phyloP scores from a whole-genome alignment of 768 basidiomycete genomes.

The Gymnopilus junonius region DNA sequence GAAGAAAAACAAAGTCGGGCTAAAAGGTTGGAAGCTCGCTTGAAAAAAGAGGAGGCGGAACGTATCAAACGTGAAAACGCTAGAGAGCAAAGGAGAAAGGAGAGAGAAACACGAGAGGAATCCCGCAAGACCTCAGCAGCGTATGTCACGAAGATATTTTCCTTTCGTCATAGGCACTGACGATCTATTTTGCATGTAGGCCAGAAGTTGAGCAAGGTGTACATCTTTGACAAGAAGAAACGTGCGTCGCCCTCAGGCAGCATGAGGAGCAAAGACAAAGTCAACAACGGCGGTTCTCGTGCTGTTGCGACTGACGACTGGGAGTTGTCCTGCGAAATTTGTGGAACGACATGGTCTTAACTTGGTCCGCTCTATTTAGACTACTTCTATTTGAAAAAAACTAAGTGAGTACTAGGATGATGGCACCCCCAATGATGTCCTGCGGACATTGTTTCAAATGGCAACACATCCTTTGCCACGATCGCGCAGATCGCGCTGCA shows the following conservation, averaged over 20 bases:
- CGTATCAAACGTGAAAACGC: conserved; percentile 59
- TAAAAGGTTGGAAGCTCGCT: conserved; percentile 58
- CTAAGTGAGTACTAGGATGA: conserved; percentile 62
- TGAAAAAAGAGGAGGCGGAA: conserved; percentile 60
- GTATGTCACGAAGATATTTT: not conserved
- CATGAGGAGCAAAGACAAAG: conserved; percentile 20
- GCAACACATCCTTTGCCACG: conserved; percentile 91
- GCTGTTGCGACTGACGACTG: conserved; percentile 69
- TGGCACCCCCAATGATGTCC: conserved; percentile 74
- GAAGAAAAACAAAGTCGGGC: conserved; percentile 70
- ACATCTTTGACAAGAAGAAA: not conserved
- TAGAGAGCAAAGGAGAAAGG: conserved; percentile 56
- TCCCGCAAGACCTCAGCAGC: conserved; percentile 26
- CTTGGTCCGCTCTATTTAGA: conserved; percentile 51
- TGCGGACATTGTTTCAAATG: conserved; percentile 84
- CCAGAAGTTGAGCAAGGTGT: not conserved
- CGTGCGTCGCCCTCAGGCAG: not conserved
- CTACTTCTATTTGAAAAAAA: not conserved
- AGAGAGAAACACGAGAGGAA: conserved; percentile 49
- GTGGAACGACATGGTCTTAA: conserved; percentile 74
- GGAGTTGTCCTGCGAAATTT: conserved; percentile 91
- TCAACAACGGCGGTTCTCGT: conserved; percentile 38
- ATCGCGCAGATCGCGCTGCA: conserved; percentile 63
- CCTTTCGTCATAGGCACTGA: not conserved
- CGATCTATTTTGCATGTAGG: not conserved